Evolutionary conservation across 768 basidiomycete species (phyloP).

Genomic region (Pleurotus platypus): DNA sequence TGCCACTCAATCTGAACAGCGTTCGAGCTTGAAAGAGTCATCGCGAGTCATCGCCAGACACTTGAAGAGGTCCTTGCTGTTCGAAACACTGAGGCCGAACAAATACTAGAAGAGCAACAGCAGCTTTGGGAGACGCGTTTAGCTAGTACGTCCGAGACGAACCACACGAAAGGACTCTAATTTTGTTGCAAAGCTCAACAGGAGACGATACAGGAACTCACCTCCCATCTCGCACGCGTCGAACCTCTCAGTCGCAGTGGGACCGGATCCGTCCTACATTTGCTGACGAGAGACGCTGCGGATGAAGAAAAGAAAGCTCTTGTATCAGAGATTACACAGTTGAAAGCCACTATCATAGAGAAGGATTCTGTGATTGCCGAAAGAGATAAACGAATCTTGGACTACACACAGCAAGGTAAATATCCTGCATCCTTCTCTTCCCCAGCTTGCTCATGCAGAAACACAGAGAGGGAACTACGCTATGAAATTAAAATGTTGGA

Average conservation of each 20-base stretch:
- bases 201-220: conserved; percentile 49
- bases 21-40: neutral
- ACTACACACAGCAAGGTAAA: conserved; percentile 49
- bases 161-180: too few relatives aligned
- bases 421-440: neutral
- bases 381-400: conserved; percentile 42
- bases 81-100: conserved; percentile 65
- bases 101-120: conserved; percentile 42
- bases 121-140: conserved; percentile 48
- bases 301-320: conserved; percentile 60
- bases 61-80: conserved; percentile 57
- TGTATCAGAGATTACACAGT: conserved; percentile 43
- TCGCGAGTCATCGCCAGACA: conserved; percentile 44
- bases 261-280: conserved; percentile 51
- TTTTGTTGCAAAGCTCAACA: conserved; percentile 49
- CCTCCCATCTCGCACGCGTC: conserved; percentile 46
- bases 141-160: conserved; percentile 37
- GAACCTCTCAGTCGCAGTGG: conserved; percentile 51
- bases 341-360: conserved; percentile 39
- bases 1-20: too few relatives aligned
- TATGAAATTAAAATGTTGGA: conserved; percentile 56
- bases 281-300: conserved; percentile 71
- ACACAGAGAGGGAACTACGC: conserved; percentile 45
- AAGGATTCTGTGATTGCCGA: conserved; percentile 36
- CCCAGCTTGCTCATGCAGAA: conserved; percentile 2